phyloP scores from a whole-genome alignment of 1,284 basidiomycete species.

The Leccinum subfulvum region DNA sequence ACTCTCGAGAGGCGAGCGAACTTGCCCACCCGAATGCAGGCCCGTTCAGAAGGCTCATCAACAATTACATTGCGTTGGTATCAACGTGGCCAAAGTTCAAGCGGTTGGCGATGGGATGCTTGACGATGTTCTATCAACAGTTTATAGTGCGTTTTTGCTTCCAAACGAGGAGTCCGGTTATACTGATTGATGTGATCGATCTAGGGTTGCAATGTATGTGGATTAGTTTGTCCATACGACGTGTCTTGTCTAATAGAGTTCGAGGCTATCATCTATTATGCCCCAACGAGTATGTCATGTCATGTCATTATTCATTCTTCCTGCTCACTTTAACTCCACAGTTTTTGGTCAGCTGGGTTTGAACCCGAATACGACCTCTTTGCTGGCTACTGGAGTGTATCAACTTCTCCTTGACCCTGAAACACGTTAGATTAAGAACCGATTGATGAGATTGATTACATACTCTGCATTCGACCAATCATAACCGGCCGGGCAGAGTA shows the following conservation, averaged over 20 bases:
- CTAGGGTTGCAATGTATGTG: constrained; percentile 32
- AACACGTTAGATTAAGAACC: too few species aligned
- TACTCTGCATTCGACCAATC: too few species aligned
- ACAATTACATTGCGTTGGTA: constrained; percentile 29
- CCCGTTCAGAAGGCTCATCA: constrained; percentile 15
- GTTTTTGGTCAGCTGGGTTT: constrained; percentile 35
- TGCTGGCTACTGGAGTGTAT: constrained; percentile 34
- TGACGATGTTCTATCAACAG: constrained; percentile 37
- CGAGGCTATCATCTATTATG: constrained; percentile 36
- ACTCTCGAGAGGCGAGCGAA: constrained; percentile 24
- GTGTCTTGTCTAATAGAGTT: constrained; percentile 12
- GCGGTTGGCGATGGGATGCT: constrained; percentile 31
- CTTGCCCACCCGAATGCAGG: constrained; percentile 25
- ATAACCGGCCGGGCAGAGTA: too few species aligned
- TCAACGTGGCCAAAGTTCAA: constrained; percentile 36
- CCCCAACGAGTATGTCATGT: constrained; percentile 31
- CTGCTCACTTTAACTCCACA: constrained; percentile 9
- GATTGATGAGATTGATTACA: too few species aligned
- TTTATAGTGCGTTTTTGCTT: constrained; percentile 29
- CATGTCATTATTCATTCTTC: not conserved
- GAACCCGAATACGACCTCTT: constrained; percentile 34
- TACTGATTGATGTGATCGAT: constrained; percentile 4
- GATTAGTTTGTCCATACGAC: not conserved
- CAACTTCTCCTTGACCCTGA: too few species aligned
- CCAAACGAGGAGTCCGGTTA: not conserved